Evolutionary conservation across 1,284 basidiomycete genomes (phyloP), one percentile per base, ranked within the genome.

Genomic region (Pulveroboletus sp.): DNA sequence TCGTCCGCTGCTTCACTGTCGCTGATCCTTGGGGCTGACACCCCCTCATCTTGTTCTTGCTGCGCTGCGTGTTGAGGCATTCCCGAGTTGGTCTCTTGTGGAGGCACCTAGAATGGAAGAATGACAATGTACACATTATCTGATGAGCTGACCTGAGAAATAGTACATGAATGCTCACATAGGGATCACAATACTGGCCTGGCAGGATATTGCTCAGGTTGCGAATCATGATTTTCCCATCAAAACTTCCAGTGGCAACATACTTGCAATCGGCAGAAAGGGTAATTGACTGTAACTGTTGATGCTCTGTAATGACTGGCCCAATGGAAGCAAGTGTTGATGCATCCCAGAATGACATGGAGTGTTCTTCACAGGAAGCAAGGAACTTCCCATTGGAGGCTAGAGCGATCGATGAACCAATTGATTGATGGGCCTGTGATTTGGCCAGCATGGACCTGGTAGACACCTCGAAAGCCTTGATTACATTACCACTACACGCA

Each of bases 331-430:
- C 17, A 6, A 55, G 21, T 4, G 52, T 47, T 1, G 36, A 39
- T 2, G 42, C 3, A 5, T 56, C 44, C 44, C 43, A 42, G 16
- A 56, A 56, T 3, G 33, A 12, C 26, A 49, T 9, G 12, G 11
- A 21, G 0, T 1, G 0, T 3, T 0, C 3, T 13, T 6, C 0
- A 3, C 13, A 29, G 6, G 44, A n/a, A 29, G 33, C 9, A 9
- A 56, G 35, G 9, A 56, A 56, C 8, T 43, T 50, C n/a, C 32
- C 53, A 21, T 44, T 56, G 16, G n/a, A 9, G 1, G 53, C 43
- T 7, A 49, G 35, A 35, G 36, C 36, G 3, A 41, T 24, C 12
- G 6, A 7, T 12, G 11, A 12, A 11, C 11, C 19, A n/a, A 7
- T 19, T 12, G 19, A 24, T 7, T 4, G 4, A 2, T 10, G n/a